Percentiles rank a stretch among this genome's conserved stretches.
phyloP scores from a whole-genome alignment of 352 stramenopile species.

The Phytophthora tentaculata region DNA sequence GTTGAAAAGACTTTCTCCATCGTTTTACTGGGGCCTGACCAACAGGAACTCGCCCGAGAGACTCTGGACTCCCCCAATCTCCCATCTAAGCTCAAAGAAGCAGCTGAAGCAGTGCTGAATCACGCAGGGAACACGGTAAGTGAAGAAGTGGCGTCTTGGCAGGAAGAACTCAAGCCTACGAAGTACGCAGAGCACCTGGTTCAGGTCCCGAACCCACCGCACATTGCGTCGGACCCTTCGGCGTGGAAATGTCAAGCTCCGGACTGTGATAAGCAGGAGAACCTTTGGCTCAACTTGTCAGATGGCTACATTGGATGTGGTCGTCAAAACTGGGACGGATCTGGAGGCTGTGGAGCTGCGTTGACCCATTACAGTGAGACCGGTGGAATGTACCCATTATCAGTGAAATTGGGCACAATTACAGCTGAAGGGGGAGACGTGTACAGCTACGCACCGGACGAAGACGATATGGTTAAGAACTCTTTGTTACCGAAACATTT shows the following conservation, averaged over 20 bases:
- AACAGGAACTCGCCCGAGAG: constrained; percentile 44
- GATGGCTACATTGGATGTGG: constrained; percentile 89
- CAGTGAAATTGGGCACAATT: constrained; percentile 99
- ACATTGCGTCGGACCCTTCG: constrained; percentile 74
- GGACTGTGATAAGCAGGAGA: constrained; percentile 95
- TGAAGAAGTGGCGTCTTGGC: constrained; percentile 83
- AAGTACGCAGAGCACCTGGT: constrained; percentile 81
- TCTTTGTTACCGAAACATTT: constrained; percentile 95
- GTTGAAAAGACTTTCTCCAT: constrained; percentile 80
- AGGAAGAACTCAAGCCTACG: constrained; percentile 79
- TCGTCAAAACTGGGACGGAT: constrained; percentile 96
- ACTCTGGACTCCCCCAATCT: constrained; percentile 46
- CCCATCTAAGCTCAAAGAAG: constrained; percentile 57
- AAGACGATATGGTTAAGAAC: constrained; percentile 98
- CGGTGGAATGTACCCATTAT: constrained; percentile 93
- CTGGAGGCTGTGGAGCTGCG: constrained; percentile 95
- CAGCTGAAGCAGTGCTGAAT: constrained; percentile 66
- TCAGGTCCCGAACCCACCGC: constrained; percentile 63
- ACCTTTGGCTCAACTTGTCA: constrained; percentile 99
- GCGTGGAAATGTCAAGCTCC: constrained; percentile 91
- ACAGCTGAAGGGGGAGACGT: constrained; percentile 96
- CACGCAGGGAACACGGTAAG: constrained; percentile 80
- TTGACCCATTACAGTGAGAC: constrained; percentile 96
- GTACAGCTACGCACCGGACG: constrained; percentile 97
- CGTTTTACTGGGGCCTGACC: constrained; percentile 67